Evolutionary conservation across 1,284 basidiomycete genomes (phyloP).

Genomic region (Melanopsichium pennsylvanicum): DNA sequence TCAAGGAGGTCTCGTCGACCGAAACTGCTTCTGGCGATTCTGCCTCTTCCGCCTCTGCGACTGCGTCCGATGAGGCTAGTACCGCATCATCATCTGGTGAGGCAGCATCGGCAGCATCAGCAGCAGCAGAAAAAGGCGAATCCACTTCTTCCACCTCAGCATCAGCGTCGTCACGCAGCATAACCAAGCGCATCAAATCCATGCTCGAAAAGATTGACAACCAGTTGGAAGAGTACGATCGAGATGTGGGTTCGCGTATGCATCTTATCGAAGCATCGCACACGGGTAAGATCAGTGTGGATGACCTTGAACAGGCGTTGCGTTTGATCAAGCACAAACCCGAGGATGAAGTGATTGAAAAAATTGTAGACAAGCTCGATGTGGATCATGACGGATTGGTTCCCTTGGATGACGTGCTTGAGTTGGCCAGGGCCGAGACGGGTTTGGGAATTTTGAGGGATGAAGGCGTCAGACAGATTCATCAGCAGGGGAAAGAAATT

Average conservation of each 20-base stretch:
- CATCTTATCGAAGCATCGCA: constrained; percentile 93
- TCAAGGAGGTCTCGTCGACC: constrained; percentile 74
- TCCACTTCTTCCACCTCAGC: constrained; percentile 19
- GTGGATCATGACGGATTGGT: constrained; percentile 95
- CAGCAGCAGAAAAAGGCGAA: constrained; percentile 11
- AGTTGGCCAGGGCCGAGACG: constrained; percentile 65
- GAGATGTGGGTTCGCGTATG: constrained; percentile 79
- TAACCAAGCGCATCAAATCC: constrained; percentile 90
- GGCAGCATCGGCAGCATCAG: constrained; percentile 7
- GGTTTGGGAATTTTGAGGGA: constrained; percentile 64
- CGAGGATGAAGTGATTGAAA: constrained; percentile 86
- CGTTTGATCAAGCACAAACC: constrained; percentile 91
- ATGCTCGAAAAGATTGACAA: constrained; percentile 97
- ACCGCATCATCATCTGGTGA: too few species aligned
- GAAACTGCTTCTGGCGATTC: constrained; percentile 10
- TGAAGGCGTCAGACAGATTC: constrained; percentile 56
- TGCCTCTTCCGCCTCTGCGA: neutral
- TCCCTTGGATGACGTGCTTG: constrained; percentile 66
- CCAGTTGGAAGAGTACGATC: constrained; percentile 90
- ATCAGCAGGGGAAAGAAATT: constrained; percentile 49
- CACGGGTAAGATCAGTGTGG: constrained; percentile 88
- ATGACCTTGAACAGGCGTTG: constrained; percentile 88
- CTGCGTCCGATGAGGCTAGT: constrained; percentile 1
- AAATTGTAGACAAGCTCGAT: constrained; percentile 90
- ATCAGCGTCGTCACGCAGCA: constrained; percentile 72